Evolutionary conservation across 805 yeast species (phyloP), one percentile per base, ranked within the genome.

Genomic region (Grigorovia yakushimaensis): DNA sequence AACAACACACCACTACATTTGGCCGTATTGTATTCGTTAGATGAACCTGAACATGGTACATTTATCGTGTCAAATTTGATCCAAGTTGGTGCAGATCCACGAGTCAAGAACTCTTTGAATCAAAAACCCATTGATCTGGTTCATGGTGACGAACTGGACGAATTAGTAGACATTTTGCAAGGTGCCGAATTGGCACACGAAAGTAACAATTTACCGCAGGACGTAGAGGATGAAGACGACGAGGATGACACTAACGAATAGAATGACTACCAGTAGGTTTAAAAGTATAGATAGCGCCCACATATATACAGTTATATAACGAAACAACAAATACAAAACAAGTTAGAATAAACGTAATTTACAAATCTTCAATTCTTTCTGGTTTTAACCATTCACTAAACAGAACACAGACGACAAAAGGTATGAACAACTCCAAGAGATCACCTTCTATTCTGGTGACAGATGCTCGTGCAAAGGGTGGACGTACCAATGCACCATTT

Each of bases 371-470:
- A n/a, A n/a, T n/a, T n/a, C n/a, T n/a, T n/a, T n/a, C n/a, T n/a
- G n/a, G n/a, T n/a, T n/a, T n/a, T n/a, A n/a, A n/a, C n/a, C n/a
- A n/a, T 23, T 6, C 27, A 23, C 27, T 23, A 23, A 23, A 23
- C 6, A 23, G 27, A 23, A 23, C 9, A 23, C 6, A 6, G 27
- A 23, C 9, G 6, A 23, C 6, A 23, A 24, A 7, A 24, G 23
- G 23, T 17, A 30, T 30, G 24, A 39, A 39, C n/a, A 39, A 20
- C 59, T 55, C 95, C 13, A 86, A 85, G 57, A 69, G 97, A 56
- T 86, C 96, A 27, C 97, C 98, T 10, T 86, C 96, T 1, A 89
- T 89, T 59, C 73, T 89, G 48, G 98, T 89, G 37, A 91, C 98
- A 0, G 98, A 89, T 67, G 79, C 86, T 2, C 72, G 98, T 50